Evolutionary conservation across 2,329 filamentous ascomycete species (phyloP), one percentile per base, ranked within the genome.

Genomic region (Trichoderma sp.): DNA sequence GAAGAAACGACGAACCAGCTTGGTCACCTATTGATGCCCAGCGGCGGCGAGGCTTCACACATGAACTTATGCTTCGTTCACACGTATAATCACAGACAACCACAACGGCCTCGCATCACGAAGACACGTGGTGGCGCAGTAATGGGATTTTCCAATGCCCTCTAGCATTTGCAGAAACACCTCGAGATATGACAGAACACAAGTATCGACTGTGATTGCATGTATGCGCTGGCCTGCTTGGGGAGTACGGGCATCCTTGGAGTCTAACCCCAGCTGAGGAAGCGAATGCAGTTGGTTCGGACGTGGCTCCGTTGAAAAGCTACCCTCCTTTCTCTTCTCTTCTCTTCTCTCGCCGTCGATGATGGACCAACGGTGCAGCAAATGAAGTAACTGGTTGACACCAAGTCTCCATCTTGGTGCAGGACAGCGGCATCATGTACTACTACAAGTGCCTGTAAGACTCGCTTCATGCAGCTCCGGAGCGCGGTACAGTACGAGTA

Each of bases 341-440:
- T 65, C 26, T 53, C 71, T 57, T 72, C 66, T 61, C 60, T 72
- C 58, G 53, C 21, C 60, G 18, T 60, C 51, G 34, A 65, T 39
- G 43, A 26, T 32, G 67, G 69, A 58, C 43, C 60, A 60, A 36
- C 60, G 60, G 36, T 24, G 60, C 51, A 70, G 47, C 32, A 57
- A 36, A 72, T 32, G 57, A 34, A 32, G 24, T 36, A n/a, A 64
- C 51, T 56, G 58, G 21, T 39, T 57, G 71, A 63, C 36, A 70
- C 30, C 9, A 26, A 18, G 71, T 53, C 71, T 72, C 58, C 65
- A 72, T 65, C 15, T 12, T 21, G 66, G n/a, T 72, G 71, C 71
- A 70, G 71, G n/a, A 70, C 28, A 62, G 63, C 56, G 63, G 63
- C 34, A 71, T 66, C 70, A 67, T 60, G 39, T 67, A 39, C 36